Percentiles rank a stretch among this genome's conserved stretches.
phyloP scores from a whole-genome alignment of 2,329 filamentous ascomycete genomes.

The Phialophora macrospora region DNA sequence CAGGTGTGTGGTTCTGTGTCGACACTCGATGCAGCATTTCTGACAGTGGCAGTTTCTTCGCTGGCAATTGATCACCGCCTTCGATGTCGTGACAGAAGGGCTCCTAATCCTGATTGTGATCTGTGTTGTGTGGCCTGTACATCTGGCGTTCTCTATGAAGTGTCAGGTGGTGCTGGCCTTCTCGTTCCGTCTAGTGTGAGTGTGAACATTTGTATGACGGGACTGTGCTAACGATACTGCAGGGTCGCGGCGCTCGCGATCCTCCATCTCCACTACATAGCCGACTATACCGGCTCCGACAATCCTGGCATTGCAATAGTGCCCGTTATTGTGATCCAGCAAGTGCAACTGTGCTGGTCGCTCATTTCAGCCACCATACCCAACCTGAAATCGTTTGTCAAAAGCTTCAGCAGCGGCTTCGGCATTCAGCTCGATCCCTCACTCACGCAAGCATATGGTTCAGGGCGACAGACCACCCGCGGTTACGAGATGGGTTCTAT shows the following conservation, averaged over 20 bases:
- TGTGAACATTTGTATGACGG: not conserved
- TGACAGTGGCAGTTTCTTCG: conserved; percentile 34
- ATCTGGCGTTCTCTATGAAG: conserved; percentile 36
- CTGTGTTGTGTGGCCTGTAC: conserved; percentile 39
- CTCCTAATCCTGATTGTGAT: conserved; percentile 38
- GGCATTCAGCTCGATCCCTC: conserved; percentile 36
- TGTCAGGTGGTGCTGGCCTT: conserved; percentile 46
- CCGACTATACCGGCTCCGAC: conserved; percentile 36
- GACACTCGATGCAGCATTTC: not conserved
- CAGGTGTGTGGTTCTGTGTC: conserved; percentile 24
- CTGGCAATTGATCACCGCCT: conserved; percentile 48
- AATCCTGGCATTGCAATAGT: conserved; percentile 45
- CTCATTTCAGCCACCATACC: conserved; percentile 51
- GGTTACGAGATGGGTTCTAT: conserved; percentile 21
- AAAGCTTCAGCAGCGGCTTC: conserved; percentile 50
- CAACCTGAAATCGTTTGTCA: conserved; percentile 50
- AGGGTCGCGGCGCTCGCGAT: conserved; percentile 45
- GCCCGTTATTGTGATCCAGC: conserved; percentile 45
- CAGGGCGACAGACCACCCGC: conserved; percentile 9
- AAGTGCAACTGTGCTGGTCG: conserved; percentile 49
- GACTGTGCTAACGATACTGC: conserved; percentile 6
- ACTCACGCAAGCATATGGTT: conserved; percentile 29
- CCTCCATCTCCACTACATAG: conserved; percentile 45
- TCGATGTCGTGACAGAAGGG: conserved; percentile 46
- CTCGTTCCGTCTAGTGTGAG: conserved; percentile 46